phyloP scores from a whole-genome alignment of 495 filamentous ascomycete genomes.

The Penicillium maclennaniae region DNA sequence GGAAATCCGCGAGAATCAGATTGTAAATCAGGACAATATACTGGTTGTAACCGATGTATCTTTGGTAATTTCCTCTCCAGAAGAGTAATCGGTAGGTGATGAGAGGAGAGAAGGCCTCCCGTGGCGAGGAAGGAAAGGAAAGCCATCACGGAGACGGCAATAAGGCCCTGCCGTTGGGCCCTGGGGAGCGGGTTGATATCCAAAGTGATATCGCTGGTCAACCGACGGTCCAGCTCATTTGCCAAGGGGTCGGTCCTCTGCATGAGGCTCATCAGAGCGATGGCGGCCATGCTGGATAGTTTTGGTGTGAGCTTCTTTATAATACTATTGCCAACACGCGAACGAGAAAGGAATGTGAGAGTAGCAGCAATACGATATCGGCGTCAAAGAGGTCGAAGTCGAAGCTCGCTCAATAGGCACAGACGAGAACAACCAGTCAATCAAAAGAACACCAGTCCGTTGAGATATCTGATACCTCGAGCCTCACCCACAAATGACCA shows the following conservation, averaged over 20 bases:
- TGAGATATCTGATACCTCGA: background rate
- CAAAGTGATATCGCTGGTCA: constrained; percentile 9
- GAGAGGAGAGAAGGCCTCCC: constrained; percentile 47
- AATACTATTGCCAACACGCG: background rate
- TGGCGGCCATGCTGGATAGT: constrained; percentile 22
- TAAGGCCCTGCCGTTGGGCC: constrained; percentile 48
- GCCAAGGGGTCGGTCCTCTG: constrained; percentile 8
- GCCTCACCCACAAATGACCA: constrained; percentile 4
- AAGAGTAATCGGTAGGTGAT: constrained; percentile 55
- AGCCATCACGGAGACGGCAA: constrained; percentile 54
- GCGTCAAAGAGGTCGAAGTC: background rate
- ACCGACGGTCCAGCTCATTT: constrained; percentile 21
- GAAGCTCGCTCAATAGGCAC: background rate
- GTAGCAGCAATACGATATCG: background rate
- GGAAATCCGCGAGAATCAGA: constrained; percentile 68
- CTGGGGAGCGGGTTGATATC: constrained; percentile 47
- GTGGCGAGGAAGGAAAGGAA: constrained; percentile 58
- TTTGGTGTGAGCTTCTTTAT: background rate
- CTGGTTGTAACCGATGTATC: constrained; percentile 60
- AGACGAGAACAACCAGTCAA: background rate
- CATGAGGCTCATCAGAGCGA: constrained; percentile 21
- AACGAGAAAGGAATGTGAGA: background rate
- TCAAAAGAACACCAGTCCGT: background rate
- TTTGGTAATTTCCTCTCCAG: constrained; percentile 48
- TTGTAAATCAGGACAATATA: constrained; percentile 72